These are phyloP conservation scores for Streptanthus diversifolius DNA, from an alignment of 345 rosid genomes.

Conservation along the genomic window DNA sequence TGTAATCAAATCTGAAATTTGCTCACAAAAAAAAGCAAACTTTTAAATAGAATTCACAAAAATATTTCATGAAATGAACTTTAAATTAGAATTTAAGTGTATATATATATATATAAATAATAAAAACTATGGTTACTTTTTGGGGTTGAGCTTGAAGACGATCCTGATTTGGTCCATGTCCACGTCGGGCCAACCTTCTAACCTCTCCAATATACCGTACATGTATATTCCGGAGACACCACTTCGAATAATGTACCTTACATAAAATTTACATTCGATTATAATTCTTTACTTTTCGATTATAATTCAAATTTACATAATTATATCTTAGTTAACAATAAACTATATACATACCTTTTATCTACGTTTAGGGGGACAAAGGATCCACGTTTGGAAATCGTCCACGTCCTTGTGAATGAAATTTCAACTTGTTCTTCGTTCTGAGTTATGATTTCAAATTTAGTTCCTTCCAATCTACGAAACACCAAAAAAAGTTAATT, in stretches of 20 bases:
- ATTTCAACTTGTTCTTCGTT: slow-evolving; percentile 60
- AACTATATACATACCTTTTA: slow-evolving; percentile 49
- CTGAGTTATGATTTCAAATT: slow-evolving; percentile 44
- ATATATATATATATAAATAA: too few relatives aligned
- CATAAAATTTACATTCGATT: neutral
- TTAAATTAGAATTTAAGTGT: neutral
- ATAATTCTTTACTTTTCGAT: neutral
- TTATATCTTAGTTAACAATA: neutral
- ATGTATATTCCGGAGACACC: slow-evolving; percentile 65
- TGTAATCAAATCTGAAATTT: slow-evolving; percentile 60
- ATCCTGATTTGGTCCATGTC: slow-evolving; percentile 85
- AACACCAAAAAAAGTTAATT: neutral
- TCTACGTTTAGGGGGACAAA: slow-evolving; percentile 74
- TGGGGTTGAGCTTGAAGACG: slow-evolving; percentile 64
- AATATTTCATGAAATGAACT: neutral
- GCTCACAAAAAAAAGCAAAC: neutral
- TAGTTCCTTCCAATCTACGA: slow-evolving; percentile 49
- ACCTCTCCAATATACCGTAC: slow-evolving; percentile 67
- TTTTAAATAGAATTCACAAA: neutral
- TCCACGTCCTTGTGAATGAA: slow-evolving; percentile 66
- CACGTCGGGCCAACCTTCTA: slow-evolving; percentile 74
- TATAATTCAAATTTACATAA: neutral
- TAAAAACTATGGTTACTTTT: slow-evolving; percentile 44
- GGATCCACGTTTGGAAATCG: slow-evolving; percentile 19
- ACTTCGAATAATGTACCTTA: slow-evolving; percentile 68